Percentiles rank a stretch among this genome's conserved stretches.
These are phyloP conservation scores for Yamadazyma dendronema DNA, from an alignment of 1,139 yeast genomes.

Conservation along the genomic window DNA sequence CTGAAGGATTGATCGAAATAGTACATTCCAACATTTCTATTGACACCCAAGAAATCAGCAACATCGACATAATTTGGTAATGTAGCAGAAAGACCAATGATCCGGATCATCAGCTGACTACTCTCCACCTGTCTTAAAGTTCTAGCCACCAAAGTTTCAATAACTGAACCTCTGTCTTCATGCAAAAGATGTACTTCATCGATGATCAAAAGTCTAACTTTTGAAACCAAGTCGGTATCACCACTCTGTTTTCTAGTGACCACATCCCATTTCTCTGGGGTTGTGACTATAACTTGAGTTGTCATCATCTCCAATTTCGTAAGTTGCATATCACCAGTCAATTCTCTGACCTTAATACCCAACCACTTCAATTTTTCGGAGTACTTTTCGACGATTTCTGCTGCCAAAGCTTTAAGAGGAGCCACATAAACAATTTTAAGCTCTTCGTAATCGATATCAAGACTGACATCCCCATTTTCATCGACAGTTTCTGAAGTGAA, in stretches of 20 bases:
- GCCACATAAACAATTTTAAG: slow-evolving; percentile 89
- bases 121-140: slow-evolving; percentile 93
- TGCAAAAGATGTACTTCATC: slow-evolving; percentile 97
- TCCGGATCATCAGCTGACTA: slow-evolving; percentile 89
- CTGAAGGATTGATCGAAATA: slow-evolving; percentile 91
- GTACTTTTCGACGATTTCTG: slow-evolving; percentile 93
- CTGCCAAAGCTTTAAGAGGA: slow-evolving; percentile 93
- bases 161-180: slow-evolving; percentile 97
- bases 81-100: slow-evolving; percentile 96
- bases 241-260: slow-evolving; percentile 88
- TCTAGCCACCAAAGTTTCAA: slow-evolving; percentile 93
- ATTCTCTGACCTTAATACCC: slow-evolving; percentile 80
- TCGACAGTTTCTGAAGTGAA: slow-evolving; percentile 46
- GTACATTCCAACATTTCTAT: slow-evolving; percentile 85
- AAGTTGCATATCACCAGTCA: slow-evolving; percentile 87
- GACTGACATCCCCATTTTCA: slow-evolving; percentile 48
- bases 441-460: slow-evolving; percentile 65
- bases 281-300: slow-evolving; percentile 85
- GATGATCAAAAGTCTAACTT: slow-evolving; percentile 80
- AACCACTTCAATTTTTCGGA: slow-evolving; percentile 76
- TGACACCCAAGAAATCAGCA: slow-evolving; percentile 92
- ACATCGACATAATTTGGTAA: slow-evolving; percentile 92
- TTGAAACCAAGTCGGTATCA: slow-evolving; percentile 81
- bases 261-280: slow-evolving; percentile 98
- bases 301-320: slow-evolving; percentile 74